Evolutionary conservation across 768 basidiomycete species (phyloP), one percentile per base, ranked within the genome.

Genomic region (Amanita fuliginea): DNA sequence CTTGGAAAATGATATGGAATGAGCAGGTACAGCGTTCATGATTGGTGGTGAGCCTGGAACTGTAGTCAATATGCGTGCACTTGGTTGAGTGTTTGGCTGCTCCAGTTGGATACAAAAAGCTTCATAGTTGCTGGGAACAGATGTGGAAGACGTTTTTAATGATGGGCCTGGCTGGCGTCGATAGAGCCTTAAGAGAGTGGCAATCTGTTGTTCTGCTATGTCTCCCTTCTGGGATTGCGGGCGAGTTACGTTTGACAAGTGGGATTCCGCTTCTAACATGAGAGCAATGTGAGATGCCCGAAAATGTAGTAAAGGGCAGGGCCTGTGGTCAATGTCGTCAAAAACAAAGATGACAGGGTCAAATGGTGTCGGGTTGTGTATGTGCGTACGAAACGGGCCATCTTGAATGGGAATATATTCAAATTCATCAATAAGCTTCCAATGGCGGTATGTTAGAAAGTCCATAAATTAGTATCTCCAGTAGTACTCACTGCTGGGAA

Each of bases 281-380:
- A 52, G 51, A 43, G 51, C 44, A 32, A 52, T 46, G 30, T 35
- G 36, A 33, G 51, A 52, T 22, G 51, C 51, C 39, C 37, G 43
- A 34, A 52, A 52, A 46, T 52, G 51, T 35, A 52, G 44, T 22
- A 43, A 19, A 39, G 30, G 51, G 44, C 34, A 52, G 21, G 43
- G 24, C 35, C 28, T 30, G 46, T 52, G 41, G n/a, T 43, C 51
- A 3, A 37, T n/a, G 34, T 44, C 37, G 39, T 52, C 51, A 36
- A 52, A 52, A 35, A 22, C 50, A 35, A 51, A 51, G 5, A 45
- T 41, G 18, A 13, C 33, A 22, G 42, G 50, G 18, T 51, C 50
- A 34, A 46, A 42, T 44, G 49, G 49, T 43, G 49, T 51, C 26
- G 51, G 43, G 36, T 52, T 42, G 44, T 52, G 51, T 18, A 52